Evolutionary conservation across 805 yeast species (phyloP).

Genomic region (Wickerhamomyces strasburgensis): DNA sequence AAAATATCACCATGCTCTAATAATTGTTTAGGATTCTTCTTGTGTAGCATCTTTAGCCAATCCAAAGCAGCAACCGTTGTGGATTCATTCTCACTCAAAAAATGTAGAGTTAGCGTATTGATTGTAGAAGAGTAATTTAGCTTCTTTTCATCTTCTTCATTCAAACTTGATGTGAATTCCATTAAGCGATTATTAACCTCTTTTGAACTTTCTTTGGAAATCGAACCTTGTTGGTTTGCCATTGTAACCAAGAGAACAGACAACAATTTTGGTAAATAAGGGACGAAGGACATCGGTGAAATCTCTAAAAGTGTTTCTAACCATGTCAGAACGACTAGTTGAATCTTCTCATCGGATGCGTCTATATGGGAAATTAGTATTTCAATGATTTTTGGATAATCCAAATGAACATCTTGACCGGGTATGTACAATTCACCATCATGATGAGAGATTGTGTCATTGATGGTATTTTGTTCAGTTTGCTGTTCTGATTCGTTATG

Average conservation of each 20-base stretch:
- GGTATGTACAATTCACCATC: slow-evolving; percentile 58
- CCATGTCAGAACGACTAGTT: slow-evolving; percentile 79
- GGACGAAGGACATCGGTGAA: slow-evolving; percentile 70
- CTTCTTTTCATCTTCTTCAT: slow-evolving; percentile 25
- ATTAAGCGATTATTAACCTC: slow-evolving; percentile 54
- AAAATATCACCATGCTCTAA: slow-evolving; percentile 59
- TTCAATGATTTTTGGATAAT: slow-evolving; percentile 74
- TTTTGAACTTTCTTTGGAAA: slow-evolving; percentile 48
- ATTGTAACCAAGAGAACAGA: slow-evolving; percentile 61
- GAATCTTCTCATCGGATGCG: slow-evolving; percentile 64
- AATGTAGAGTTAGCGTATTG: slow-evolving; percentile 66
- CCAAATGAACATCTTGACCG: slow-evolving; percentile 79
- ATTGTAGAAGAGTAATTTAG: slow-evolving; percentile 58
- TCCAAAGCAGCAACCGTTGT: slow-evolving; percentile 82
- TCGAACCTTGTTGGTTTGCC: slow-evolving; percentile 39
- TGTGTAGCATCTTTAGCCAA: slow-evolving; percentile 82
- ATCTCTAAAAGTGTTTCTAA: slow-evolving; percentile 64
- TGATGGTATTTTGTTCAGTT: slow-evolving; percentile 3
- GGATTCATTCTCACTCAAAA: slow-evolving; percentile 68
- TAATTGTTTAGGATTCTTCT: slow-evolving; percentile 56
- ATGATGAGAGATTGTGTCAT: slow-evolving; percentile 15
- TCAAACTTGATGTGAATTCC: slow-evolving; percentile 34
- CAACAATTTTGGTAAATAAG: slow-evolving; percentile 69
- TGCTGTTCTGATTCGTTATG: slow-evolving; percentile 2
- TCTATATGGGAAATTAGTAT: slow-evolving; percentile 79